phyloP scores from a whole-genome alignment of 257 asterid species.

The Solanum ossicruentum region DNA sequence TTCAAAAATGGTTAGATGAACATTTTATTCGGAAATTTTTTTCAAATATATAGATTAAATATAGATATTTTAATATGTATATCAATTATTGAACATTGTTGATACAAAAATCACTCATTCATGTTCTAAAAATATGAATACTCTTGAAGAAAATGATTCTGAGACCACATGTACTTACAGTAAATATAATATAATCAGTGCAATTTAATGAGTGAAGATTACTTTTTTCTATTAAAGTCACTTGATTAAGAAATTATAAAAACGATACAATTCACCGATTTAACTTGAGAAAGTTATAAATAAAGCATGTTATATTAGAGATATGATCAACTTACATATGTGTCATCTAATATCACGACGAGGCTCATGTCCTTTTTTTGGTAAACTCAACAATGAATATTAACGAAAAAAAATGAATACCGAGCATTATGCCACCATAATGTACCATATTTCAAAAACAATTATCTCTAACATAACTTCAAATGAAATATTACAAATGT shows the following conservation, averaged over 20 bases:
- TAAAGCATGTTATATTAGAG: accelerated
- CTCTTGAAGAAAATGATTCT: too few relatives aligned
- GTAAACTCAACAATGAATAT: not conserved
- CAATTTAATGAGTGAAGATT: accelerated
- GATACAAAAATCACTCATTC: too few relatives aligned
- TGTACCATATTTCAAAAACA: not conserved
- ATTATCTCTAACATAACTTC: not conserved
- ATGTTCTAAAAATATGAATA: too few relatives aligned
- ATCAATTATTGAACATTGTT: too few relatives aligned
- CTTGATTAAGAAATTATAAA: not conserved
- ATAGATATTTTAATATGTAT: too few relatives aligned
- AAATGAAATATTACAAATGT: not conserved
- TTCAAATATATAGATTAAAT: too few relatives aligned
- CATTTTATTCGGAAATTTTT: too few relatives aligned
- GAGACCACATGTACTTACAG: not conserved
- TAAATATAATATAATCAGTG: too few relatives aligned
- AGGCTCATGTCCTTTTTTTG: not conserved
- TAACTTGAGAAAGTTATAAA: not conserved
- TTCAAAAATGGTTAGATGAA: too few relatives aligned
- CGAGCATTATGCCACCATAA: not conserved
- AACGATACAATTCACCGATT: not conserved
- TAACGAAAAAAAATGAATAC: not conserved
- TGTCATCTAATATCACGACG: not conserved
- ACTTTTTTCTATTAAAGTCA: not conserved
- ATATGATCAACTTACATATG: not conserved